Conservation (phyloP, 352 stramenopile species). For the Phytophthora idaei region DNA sequence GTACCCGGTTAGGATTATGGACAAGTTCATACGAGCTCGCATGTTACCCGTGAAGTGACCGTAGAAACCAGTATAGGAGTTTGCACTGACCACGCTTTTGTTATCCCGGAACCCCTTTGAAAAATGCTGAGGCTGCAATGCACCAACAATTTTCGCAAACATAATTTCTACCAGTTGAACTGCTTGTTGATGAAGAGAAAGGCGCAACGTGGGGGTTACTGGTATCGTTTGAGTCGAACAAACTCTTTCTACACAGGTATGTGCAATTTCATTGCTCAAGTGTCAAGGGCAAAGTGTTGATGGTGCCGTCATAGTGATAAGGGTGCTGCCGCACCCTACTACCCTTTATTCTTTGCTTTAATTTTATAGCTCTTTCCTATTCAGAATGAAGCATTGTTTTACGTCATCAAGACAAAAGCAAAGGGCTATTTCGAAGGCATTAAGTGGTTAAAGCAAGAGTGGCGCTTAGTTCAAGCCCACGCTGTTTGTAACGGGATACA, state of each 20-base stretch:
- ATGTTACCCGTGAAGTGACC: neutral
- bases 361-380: neutral
- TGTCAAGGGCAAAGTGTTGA: no score
- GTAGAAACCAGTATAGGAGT: no score
- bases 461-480: neutral
- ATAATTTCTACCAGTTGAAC: no score
- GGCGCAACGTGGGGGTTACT: neutral
- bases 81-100: neutral
- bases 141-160: no score
- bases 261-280: neutral
- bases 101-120: neutral
- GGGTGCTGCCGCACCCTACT: neutral
- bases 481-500: no score
- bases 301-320: neutral
- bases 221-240: neutral
- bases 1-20: neutral
- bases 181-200: neutral
- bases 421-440: neutral
- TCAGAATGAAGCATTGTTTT: constrained; percentile 3
- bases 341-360: neutral
- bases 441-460: neutral
- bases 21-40: neutral
- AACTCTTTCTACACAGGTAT: neutral
- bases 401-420: neutral
- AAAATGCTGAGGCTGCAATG: neutral